Percentiles rank a stretch among this genome's conserved stretches.
These are phyloP conservation scores for Anisodus tanguticus DNA, from an alignment of 257 asterid species.

Conservation along the genomic window DNA sequence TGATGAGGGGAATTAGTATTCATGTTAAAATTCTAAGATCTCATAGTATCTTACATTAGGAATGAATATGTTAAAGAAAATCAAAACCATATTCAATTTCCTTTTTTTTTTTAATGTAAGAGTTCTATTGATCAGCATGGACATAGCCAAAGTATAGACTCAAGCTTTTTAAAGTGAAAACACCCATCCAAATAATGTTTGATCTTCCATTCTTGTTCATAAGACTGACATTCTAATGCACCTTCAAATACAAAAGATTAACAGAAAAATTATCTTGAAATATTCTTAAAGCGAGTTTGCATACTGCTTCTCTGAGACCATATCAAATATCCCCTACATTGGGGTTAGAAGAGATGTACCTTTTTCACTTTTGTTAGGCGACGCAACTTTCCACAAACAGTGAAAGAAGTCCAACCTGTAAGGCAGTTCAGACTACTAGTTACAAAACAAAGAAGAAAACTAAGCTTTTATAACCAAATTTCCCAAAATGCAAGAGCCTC, in stretches of 20 bases:
- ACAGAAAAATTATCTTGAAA: neutral
- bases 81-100: neutral
- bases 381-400: slow-evolving; percentile 96
- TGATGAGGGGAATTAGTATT: neutral
- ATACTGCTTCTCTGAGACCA: neutral
- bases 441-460: neutral
- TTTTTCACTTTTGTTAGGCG: slow-evolving; percentile 88
- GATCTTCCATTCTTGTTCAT: neutral
- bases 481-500: neutral
- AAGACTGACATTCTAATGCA: neutral
- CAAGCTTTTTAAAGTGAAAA: neutral
- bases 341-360: slow-evolving; percentile 50
- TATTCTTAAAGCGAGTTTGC: neutral
- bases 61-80: neutral
- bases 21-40: neutral
- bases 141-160: neutral
- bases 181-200: neutral
- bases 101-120: neutral
- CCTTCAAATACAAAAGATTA: slow-evolving; percentile 20
- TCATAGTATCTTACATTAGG: neutral
- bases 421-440: slow-evolving; percentile 40
- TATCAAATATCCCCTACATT: slow-evolving; percentile 10
- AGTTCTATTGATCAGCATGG: neutral
- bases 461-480: neutral
- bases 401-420: slow-evolving; percentile 99